Evolutionary conservation across 371 early-diverging fungal genomes (phyloP), one percentile per base, ranked within the genome.

Genomic region (Chytridium lagenaria): DNA sequence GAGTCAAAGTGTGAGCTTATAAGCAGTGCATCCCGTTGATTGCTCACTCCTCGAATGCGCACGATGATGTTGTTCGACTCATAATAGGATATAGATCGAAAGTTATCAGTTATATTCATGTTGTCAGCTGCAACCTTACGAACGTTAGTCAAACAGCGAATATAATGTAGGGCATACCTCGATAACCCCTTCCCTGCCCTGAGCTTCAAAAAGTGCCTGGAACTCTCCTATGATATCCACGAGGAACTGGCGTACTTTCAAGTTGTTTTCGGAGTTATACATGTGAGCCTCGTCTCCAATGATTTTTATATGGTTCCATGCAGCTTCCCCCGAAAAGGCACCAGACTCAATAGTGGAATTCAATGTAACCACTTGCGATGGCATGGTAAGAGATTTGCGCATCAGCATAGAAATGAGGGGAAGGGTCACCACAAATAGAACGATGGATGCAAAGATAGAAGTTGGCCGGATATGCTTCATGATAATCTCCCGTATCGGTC

Each of bases 1-100:
- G 91, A 89, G 69, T 95, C 91, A 73, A 78, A 88, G 77, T 90
- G 91, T 1, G 87, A 83, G 30, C 81, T 78, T 30, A 91, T 74
- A 5, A 89, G 82, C 36, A 91, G 69, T 0, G 90, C 79, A 15
- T 68, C 57, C 23, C 70, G 59, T 30, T 33, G 26, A 16, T 30
- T 3, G 33, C 70, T 44, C 15, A 44, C 72, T 1, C 76, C 77
- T 5, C 50, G 59, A 26, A 84, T 67, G 2, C 74, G 68, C n/a
- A 81, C 72, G 23, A 80, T 67, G 16, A 85, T 57, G 69, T 82
- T 85, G 70, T 70, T 80, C 22, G 82, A 79, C 63, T 85, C 76
- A 73, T 70, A 85, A 52, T 78, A 81, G 15, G 15, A 67, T 5
- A 68, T 26, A 15, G 30, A 16, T 0, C 67, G 63, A 22, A 28